Conservation (phyloP, 2,329 filamentous ascomycete genomes). For the Aureobasidium sp. region DNA sequence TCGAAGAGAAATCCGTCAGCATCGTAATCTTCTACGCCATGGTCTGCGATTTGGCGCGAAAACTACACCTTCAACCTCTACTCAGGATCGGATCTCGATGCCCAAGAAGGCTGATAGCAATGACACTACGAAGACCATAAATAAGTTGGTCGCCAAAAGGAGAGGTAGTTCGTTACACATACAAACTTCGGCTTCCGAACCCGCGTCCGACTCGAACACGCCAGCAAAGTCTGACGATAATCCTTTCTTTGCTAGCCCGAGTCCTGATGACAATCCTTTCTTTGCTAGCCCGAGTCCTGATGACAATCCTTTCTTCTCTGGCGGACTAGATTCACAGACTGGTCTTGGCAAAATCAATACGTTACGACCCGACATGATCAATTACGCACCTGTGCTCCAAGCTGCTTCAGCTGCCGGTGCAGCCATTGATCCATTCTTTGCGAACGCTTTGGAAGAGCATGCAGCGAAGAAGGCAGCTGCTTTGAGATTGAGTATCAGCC, state of each 20-base stretch:
- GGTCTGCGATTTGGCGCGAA: neutral
- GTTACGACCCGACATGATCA: neutral
- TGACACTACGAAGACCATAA: neutral
- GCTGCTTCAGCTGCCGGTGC: constrained; percentile 6
- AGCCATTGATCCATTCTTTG: constrained; percentile 7
- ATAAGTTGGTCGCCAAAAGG: neutral
- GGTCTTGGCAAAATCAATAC: constrained; percentile 6
- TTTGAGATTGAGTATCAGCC: neutral
- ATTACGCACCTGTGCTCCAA: constrained; percentile 7
- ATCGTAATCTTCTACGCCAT: neutral
- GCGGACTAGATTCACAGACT: neutral
- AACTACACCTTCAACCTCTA: neutral
- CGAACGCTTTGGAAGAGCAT: neutral
- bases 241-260: neutral
- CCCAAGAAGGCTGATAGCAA: neutral
- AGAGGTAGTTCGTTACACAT: neutral
- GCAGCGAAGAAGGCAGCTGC: neutral
- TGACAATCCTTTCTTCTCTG: constrained; percentile 12
- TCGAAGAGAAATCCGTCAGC: constrained; percentile 13
- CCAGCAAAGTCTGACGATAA: neutral
- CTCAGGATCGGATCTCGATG: neutral
- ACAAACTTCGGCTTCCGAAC: neutral
- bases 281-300: neutral
- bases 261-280: constrained; percentile 9
- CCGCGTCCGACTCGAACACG: neutral